Conservation (phyloP, 495 filamentous ascomycete genomes). For the Neurospora cerealis region DNA sequence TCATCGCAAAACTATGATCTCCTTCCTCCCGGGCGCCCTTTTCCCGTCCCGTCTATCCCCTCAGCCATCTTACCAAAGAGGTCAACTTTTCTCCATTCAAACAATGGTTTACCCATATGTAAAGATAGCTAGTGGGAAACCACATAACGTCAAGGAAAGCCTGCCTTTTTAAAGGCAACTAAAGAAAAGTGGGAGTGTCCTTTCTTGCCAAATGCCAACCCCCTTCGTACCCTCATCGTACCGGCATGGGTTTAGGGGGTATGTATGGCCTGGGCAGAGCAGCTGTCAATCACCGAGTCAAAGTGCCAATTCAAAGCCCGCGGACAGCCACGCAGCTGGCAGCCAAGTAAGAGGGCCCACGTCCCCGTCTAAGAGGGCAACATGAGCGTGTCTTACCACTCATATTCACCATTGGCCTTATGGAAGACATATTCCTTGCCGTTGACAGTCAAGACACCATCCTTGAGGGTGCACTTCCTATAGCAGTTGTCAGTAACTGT, state of each 20-base stretch:
- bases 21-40: background rate
- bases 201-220: background rate
- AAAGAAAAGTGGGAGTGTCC: background rate
- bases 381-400: slow-evolving; percentile 56
- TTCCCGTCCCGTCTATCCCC: background rate
- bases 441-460: slow-evolving; percentile 85
- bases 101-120: background rate
- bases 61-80: background rate
- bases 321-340: too few species aligned
- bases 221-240: too few species aligned
- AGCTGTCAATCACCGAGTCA: too few species aligned
- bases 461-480: slow-evolving; percentile 93
- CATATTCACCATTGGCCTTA: slow-evolving; percentile 92
- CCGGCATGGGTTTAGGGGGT: too few species aligned
- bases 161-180: background rate
- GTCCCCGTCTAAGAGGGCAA: too few species aligned
- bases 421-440: slow-evolving; percentile 96
- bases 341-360: too few species aligned
- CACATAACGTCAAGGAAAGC: background rate
- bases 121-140: background rate
- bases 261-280: too few species aligned
- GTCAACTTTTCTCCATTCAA: background rate
- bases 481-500: background rate
- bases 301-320: too few species aligned
- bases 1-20: background rate